Evolutionary conservation across 2,329 filamentous ascomycete species (phyloP), one percentile per base, ranked within the genome.

Genomic region (Colletotrichum limetticola): DNA sequence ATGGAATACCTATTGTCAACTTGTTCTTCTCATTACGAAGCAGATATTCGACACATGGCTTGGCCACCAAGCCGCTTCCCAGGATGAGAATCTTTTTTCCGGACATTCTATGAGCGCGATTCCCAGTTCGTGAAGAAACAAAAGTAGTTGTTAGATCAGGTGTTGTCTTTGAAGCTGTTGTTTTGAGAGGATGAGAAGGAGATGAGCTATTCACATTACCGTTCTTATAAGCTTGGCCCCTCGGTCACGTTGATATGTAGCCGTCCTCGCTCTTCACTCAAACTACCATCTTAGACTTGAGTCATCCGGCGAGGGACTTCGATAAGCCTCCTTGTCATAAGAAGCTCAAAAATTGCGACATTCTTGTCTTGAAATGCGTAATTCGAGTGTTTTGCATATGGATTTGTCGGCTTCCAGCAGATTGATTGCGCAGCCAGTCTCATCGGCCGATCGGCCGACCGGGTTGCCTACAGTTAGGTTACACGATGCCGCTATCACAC

Each of bases 31-130:
- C 8, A 8, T 69, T 49, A 3, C 76, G 72, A 5, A 76, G 61
- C 11, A 77, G 71, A 28, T 74, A 76, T 7, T 76, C 71, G 9
- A 77, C 66, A 30, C 76, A 76, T 56, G 76, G 75, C 60, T 75
- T 76, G 4, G 72, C 72, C 0, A 76, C 74, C 26, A 68, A 55
- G 53, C 75, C 76, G 46, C 76, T 76, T 1, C 75, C 75, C 8
- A 77, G 71, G 1, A 77, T 28, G 5, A 77, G 74, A 11, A 77
- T 74, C 32, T 63, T 76, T 53, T 66, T 74, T 49, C 16, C 35
- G n/a, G 42, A 8, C 68, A 72, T 72, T 19, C 22, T 12, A 19
- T 4, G 3, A 9, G 3, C 8, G 9, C 32, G 3, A 5, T 35
- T 12, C 32, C 4, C 32, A 35, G 12, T 35, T 35, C 11, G 12